Evolutionary conservation across 2,329 filamentous ascomycete genomes (phyloP).

Genomic region (Pyrenophora teres): DNA sequence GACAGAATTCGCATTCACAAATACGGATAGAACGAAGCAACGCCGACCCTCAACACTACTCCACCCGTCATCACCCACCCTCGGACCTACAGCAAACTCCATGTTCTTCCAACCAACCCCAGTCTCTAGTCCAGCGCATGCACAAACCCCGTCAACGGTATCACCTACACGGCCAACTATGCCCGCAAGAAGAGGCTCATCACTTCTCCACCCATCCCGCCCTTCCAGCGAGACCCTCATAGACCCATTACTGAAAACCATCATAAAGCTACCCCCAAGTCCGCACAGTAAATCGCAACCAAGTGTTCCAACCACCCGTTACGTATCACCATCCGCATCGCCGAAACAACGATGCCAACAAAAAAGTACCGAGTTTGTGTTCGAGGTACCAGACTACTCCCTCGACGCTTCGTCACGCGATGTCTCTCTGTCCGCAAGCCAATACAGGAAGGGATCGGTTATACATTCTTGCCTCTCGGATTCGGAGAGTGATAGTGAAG

Average conservation of each 20-base stretch:
- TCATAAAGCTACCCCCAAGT: constrained; percentile 2
- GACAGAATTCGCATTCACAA: neutral
- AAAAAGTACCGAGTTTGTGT: no score
- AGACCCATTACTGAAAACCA: neutral
- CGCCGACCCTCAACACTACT: constrained; percentile 11
- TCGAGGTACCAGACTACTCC: no score
- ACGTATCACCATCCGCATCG: no score
- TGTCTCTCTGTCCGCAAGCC: neutral
- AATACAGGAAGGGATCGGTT: neutral
- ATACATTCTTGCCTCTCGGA: neutral
- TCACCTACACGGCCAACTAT: neutral
- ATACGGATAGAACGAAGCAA: neutral
- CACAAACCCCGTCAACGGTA: neutral
- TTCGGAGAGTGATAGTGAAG: neutral
- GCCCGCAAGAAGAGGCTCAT: constrained; percentile 10
- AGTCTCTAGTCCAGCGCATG: neutral
- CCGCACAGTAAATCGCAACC: neutral
- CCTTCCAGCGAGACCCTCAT: constrained; percentile 2
- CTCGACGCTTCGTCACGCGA: neutral
- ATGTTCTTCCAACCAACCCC: neutral
- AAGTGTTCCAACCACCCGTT: neutral
- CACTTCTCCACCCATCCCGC: constrained; percentile 31
- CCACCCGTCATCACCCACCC: constrained; percentile 10
- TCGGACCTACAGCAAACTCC: neutral
- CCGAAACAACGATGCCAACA: no score